These are phyloP conservation scores for Astrothelium macrocarpum DNA, from an alignment of 495 filamentous ascomycete genomes.

Conservation along the genomic window DNA sequence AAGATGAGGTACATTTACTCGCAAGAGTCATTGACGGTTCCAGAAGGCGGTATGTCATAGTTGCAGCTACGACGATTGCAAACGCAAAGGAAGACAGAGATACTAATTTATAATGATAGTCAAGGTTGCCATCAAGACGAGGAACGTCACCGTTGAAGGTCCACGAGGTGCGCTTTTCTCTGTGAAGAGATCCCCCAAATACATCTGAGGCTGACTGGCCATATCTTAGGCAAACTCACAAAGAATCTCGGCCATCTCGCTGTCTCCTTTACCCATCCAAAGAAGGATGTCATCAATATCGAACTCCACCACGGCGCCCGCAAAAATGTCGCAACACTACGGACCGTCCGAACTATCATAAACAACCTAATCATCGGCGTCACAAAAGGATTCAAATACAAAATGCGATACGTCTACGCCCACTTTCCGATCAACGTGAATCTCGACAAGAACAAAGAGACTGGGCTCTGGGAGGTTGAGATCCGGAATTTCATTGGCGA, in stretches of 20 bases:
- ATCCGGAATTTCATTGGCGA: conserved; percentile 99
- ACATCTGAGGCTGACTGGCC: conserved; percentile 21
- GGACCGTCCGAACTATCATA: conserved; percentile 93
- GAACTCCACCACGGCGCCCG: conserved; percentile 95
- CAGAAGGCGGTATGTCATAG: conserved; percentile 78
- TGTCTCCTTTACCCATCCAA: conserved; percentile 82
- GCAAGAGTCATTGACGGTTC: conserved; percentile 84
- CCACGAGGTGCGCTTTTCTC: conserved; percentile 57
- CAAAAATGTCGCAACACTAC: conserved; percentile 95
- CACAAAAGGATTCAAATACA: conserved; percentile 98
- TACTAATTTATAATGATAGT: conserved; percentile 47
- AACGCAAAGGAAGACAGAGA: neutral
- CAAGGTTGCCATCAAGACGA: conserved; percentile 91
- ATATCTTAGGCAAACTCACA: conserved; percentile 62
- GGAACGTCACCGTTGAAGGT: conserved; percentile 90
- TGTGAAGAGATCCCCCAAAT: conserved; percentile 70
- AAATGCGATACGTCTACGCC: conserved; percentile 99
- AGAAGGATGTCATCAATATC: conserved; percentile 77
- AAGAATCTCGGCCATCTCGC: conserved; percentile 94
- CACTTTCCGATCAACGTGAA: conserved; percentile 99
- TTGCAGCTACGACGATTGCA: conserved; percentile 3
- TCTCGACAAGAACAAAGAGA: conserved; percentile 91
- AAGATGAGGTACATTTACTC: conserved; percentile 99
- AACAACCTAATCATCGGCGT: conserved; percentile 97
- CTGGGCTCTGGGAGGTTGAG: conserved; percentile 80